Percentiles rank a stretch among this genome's conserved stretches.
phyloP scores from a whole-genome alignment of 192 early-diverging fungal genomes.

The Mortierella antarctica region DNA sequence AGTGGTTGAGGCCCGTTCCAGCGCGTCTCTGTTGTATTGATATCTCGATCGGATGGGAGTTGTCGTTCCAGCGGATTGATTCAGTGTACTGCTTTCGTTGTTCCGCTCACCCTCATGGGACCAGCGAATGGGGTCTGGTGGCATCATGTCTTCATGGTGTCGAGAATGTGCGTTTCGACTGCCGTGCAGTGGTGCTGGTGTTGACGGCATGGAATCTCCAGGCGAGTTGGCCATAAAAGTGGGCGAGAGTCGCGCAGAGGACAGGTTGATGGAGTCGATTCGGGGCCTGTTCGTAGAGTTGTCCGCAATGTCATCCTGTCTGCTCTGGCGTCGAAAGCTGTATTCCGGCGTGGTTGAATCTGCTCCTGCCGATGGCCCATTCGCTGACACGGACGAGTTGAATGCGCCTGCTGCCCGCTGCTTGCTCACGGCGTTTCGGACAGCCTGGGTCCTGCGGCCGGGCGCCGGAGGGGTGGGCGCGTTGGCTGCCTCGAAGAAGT shows the following conservation, averaged over 20 bases:
- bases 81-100: not conserved
- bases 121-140: constrained; percentile 13
- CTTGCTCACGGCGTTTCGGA: constrained; percentile 7
- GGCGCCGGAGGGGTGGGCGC: not conserved
- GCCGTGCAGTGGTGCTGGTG: constrained; percentile 19
- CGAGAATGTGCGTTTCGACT: not conserved
- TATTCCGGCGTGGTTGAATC: constrained; percentile 4
- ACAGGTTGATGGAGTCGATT: constrained; percentile 18
- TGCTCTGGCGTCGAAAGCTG: not conserved
- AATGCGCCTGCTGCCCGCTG: constrained; percentile 3
- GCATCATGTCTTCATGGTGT: not conserved
- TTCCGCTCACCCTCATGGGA: not conserved
- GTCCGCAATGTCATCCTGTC: not conserved
- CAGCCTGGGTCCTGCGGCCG: constrained; percentile 11
- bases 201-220: constrained; percentile 27
- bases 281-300: constrained; percentile 30
- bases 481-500: constrained; percentile 34
- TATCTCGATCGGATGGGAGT: constrained; percentile 14
- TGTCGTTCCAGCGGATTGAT: not conserved
- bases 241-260: constrained; percentile 16
- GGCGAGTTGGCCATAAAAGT: constrained; percentile 16
- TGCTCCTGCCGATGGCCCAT: not conserved
- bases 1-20: constrained; percentile 24
- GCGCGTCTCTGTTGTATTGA: not conserved
- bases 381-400: not conserved